Evolutionary conservation across 108 stramenopile genomes (phyloP), one percentile per base, ranked within the genome.

Genomic region (Cylindrotheca closterium): DNA sequence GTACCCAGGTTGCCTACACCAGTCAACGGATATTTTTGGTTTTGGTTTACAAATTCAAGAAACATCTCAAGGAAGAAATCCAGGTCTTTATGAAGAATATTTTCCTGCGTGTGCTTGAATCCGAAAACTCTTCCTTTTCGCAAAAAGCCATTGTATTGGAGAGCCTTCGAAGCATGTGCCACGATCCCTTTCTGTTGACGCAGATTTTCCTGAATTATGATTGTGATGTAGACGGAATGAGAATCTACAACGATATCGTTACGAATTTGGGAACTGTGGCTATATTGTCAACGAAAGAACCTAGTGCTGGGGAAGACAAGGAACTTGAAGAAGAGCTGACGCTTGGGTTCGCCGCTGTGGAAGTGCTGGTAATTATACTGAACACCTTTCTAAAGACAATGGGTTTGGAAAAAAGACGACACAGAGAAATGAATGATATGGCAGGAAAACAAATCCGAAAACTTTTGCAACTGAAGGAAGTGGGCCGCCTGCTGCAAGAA

Each of bases 201-300:
- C 92, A 96, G 68, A 60, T 99, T 24, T 99, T 99, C 71, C 75
- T 98, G 8, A 97, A 96, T 66, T 99, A 97, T 71, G 98, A 99
- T 75, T 97, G 96, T 64, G 97, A 98, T 77, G 77, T 95, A 48
- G 79, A 92, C 70, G 92, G 92, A 7, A 73, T 83, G 21, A 83
- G 85, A 55, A 61, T 98, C 30, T 98, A 89, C 88, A 79, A 88
- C 60, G 83, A 89, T 61, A 95, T 99, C 48, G 91, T 97, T 7
- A 55, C 81, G 34, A 76, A 84, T 26, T 83, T 97, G 0, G 85
- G 92, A 3, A 82, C 81, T 56, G 67, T 97, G 27, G 75, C 77
- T 55, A 73, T 60, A 42, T 65, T 65, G 29, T 62, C 66, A 15
- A 67, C 74, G 25, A 2, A 22, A 21, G 22, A 15, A 46, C 21